Base-by-base conservation (phyloP, 2,329 filamentous ascomycete genomes). In the Colletotrichum sp. region DNA sequence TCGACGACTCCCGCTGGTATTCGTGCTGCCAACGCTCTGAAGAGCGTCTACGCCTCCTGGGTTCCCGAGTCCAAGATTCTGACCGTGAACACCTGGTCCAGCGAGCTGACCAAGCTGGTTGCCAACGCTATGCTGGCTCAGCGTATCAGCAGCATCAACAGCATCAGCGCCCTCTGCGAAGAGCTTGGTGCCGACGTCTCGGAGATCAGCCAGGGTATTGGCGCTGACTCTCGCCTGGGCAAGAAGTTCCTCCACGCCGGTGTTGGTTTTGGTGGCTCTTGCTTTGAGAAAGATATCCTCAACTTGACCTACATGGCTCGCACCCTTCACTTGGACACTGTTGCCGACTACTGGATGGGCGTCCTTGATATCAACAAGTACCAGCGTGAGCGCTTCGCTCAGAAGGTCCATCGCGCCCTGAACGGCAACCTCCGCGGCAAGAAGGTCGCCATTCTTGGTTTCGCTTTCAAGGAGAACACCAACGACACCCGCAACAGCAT, bases 51-150 rank as follows among this genome's bases (percentile, higher is more conserved):
- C 79, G 88, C 89, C 2, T 85, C 89, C 47, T 96, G 94, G 94
- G 91, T 96, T 11, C 89, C 92, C 4, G 85, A 86, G 21, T 84
- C 88, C 24, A 89, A 90, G 74, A 95, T 96, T 79, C 84, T 95
- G 67, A 92, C 90, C 31, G 93, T 93, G 78, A 94, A 95, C 77
- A 86, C 93, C 0, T 95, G 92, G 90, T 95, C 93, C 1, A 94
- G 93, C 0, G 94, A 96, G 83, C 87, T 96, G 27, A 88, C 93
- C 69, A 96, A 96, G 84, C 88, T 96, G 0, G 93, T 93, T 1
- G 93, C 94, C 71, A 96, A 96, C 82, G 93, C 93, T 4, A 92
- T 96, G 89, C 87, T 96, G 11, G 94, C 94, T 2, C 94, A 96
- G 84, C 89, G 94, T 65, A 94, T 96, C 79, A 93, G 91, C 80